phyloP scores from a whole-genome alignment of 352 stramenopile species.

The Globisporangium parvum region DNA sequence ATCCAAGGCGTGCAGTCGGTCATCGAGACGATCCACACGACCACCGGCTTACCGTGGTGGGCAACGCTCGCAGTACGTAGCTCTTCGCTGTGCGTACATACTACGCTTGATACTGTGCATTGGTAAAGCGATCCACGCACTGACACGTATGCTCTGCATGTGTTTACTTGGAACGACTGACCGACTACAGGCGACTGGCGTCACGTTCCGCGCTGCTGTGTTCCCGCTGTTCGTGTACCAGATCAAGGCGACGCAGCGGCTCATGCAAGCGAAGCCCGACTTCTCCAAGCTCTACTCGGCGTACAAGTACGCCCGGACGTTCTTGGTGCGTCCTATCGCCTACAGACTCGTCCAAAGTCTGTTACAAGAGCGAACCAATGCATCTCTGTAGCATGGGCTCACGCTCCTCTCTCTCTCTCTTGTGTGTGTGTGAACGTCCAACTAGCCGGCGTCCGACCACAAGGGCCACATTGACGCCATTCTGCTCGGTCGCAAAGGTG shows the following conservation, averaged over 20 bases:
- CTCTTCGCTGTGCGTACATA: background rate
- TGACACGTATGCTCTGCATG: slow-evolving; percentile 4
- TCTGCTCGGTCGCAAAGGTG: slow-evolving; percentile 34
- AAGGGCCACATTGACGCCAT: slow-evolving; percentile 49
- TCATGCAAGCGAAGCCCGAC: slow-evolving; percentile 49
- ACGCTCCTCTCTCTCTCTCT: background rate
- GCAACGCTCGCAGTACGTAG: slow-evolving; percentile 45
- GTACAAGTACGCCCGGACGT: slow-evolving; percentile 70
- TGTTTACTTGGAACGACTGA: slow-evolving; percentile 1
- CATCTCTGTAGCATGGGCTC: background rate
- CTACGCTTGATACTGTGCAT: too few species aligned
- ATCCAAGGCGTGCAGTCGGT: slow-evolving; percentile 55
- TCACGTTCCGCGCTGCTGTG: slow-evolving; percentile 54
- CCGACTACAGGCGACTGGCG: slow-evolving; percentile 34
- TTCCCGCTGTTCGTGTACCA: slow-evolving; percentile 76
- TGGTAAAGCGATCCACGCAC: too few species aligned
- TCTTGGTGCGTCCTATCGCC: slow-evolving; percentile 28
- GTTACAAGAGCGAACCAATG: background rate
- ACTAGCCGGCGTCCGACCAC: slow-evolving; percentile 30
- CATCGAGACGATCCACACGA: slow-evolving; percentile 57
- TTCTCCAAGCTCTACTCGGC: slow-evolving; percentile 62
- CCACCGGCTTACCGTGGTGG: slow-evolving; percentile 73
- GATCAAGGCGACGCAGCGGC: slow-evolving; percentile 57
- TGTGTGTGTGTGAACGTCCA: background rate
- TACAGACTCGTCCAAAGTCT: background rate